Base-by-base conservation (phyloP, 495 filamentous ascomycete genomes). In the Penicillium pulvis region DNA sequence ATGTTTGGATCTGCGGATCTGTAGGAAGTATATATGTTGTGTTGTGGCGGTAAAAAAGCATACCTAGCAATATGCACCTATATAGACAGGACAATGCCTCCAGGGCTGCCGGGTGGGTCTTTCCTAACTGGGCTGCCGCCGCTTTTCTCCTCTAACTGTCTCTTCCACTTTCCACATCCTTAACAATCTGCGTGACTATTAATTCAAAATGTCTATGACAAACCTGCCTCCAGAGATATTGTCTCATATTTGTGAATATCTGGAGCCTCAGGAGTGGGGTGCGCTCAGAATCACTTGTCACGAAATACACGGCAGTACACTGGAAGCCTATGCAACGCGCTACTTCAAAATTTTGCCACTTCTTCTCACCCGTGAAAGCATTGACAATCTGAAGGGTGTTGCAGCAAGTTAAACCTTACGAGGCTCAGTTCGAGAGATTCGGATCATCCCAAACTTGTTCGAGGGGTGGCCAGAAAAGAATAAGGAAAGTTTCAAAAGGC, bases 281-380 rank as follows among this genome's bases (percentile, higher is more conserved):
- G 52, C 52, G 28, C 28, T 45, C 52, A 44, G 52, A 20, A 55
- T 55, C 26, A 33, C 52, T 55, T 55, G 52, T 26, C 52, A 35
- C 23, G 24, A 46, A 55, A 55, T 45, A 44, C 39, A 55, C 16
- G 16, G 28, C 19, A 46, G 26, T 6, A 45, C 52, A 55, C 52
- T 46, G 26, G 52, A 55, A 33, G 52, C 52, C 41, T 55, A 45
- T 55, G 24, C 52, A 46, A 55, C 36, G 23, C 52, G 52, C 16
- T 55, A 55, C 42, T 55, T 45, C 52, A 55, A 28, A 46, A 46
- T 5, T 20, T 20, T 55, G 5, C 5, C 52, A 30, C 26, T 55
- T 44, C 52, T 55, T 55, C 23, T 55, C 52, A 55, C 41, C 42
- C 41, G 41, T 55, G 24, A 55, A 45, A n/a, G 52, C 24, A 41